Percentiles rank a stretch among this genome's conserved stretches.
Conservation (phyloP, 805 yeast genomes). For the Pachysolen tannophilus region DNA sequence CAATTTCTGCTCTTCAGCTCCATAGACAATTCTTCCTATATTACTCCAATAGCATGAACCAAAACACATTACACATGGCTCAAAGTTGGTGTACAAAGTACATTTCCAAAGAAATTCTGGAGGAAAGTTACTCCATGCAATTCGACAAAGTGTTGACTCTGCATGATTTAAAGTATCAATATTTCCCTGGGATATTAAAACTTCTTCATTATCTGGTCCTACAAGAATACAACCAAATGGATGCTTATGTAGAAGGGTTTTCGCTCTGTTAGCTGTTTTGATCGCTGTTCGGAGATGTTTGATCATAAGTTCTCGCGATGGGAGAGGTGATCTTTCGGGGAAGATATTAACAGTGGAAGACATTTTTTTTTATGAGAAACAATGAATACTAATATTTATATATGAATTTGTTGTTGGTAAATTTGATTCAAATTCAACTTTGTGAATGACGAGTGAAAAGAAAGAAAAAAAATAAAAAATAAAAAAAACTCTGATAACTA, state of each 20-base stretch:
- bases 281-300: conserved; percentile 9
- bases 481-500: no score
- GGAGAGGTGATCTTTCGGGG: conserved; percentile 12
- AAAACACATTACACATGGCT: conserved; percentile 24
- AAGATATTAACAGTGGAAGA: conserved; percentile 6
- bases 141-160: conserved; percentile 17
- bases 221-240: conserved; percentile 22
- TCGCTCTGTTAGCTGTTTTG: conserved; percentile 15
- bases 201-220: conserved; percentile 17
- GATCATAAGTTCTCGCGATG: conserved; percentile 5
- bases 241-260: conserved; percentile 15
- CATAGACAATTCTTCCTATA: conserved; percentile 20
- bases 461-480: no score
- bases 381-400: no score
- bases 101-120: conserved; percentile 20
- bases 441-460: no score
- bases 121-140: conserved; percentile 14
- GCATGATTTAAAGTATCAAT: conserved; percentile 23
- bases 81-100: conserved; percentile 22
- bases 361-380: not conserved
- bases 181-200: conserved; percentile 19
- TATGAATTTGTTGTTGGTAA: not conserved
- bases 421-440: no score
- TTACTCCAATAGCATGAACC: conserved; percentile 22
- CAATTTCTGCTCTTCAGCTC: conserved; percentile 14